Evolutionary conservation across 1,284 basidiomycete species (phyloP), one percentile per base, ranked within the genome.

Genomic region (Phylloporus sp.): DNA sequence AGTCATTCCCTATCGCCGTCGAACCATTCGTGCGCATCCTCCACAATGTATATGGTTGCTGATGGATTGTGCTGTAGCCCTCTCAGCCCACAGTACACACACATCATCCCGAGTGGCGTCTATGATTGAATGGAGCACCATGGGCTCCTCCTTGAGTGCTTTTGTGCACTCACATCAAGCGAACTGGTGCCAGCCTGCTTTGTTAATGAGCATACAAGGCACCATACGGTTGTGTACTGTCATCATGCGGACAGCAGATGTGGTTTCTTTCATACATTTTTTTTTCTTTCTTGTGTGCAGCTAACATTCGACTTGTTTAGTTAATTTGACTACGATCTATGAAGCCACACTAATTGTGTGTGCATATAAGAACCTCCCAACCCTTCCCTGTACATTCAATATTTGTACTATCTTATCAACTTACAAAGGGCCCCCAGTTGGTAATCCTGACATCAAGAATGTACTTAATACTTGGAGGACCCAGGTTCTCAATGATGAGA

Each of bases 41-140:
- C n/a, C n/a, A n/a, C n/a, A n/a, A n/a, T n/a, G n/a, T n/a, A n/a
- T n/a, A n/a, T n/a, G n/a, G n/a, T n/a, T n/a, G n/a, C n/a, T n/a
- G n/a, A n/a, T n/a, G n/a, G n/a, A n/a, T n/a, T n/a, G n/a, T n/a
- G n/a, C n/a, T n/a, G n/a, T n/a, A 61, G 63, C 7, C 51, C 56
- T 1, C 28, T 64, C 28, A 24, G 51, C 20, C 46, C n/a, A 0
- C 20, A 44, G 6, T 13, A 40, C 12, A 20, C 11, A 22, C 28
- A 13, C 31, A 64, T 64, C 6, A n/a, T 62, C 3, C 46, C 32
- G 4, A 4, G 13, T 12, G 20, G 63, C 2, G 3, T 64, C 37
- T 64, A 54, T 17, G 1, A 8, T 22, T 64, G 63, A 60, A 61
- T 58, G 46, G 60, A 61, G 32, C 24, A 15, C 7, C 44, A 3